Percentiles rank a stretch among this genome's conserved stretches.
These are phyloP conservation scores for Penicillium sclerotiorum DNA, from an alignment of 2,329 filamentous ascomycete species.

Conservation along the genomic window DNA sequence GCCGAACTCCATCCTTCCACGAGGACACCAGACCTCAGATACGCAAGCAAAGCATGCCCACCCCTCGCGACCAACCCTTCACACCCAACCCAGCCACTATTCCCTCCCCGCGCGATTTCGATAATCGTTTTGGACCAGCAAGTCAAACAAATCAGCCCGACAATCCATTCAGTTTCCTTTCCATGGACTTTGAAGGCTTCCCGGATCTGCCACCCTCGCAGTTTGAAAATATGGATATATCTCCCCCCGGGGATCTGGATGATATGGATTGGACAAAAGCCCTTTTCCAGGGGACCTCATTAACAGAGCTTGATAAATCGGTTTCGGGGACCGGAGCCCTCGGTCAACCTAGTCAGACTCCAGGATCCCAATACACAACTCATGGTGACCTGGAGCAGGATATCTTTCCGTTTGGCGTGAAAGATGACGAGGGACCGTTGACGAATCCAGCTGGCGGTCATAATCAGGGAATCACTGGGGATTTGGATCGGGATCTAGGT, in stretches of 20 bases:
- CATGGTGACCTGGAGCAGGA: neutral
- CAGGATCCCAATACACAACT: neutral
- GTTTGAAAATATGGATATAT: constrained; percentile 7
- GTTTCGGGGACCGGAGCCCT: constrained; percentile 7
- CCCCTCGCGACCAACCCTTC: neutral
- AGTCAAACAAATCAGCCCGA: constrained; percentile 9
- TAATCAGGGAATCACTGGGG: constrained; percentile 35
- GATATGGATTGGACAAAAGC: constrained; percentile 35
- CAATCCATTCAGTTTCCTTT: constrained; percentile 26
- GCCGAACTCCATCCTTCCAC: neutral
- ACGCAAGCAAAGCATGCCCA: constrained; percentile 4
- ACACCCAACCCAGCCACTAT: constrained; percentile 11
- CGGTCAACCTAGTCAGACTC: neutral
- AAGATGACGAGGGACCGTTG: constrained; percentile 4
- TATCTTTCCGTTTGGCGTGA: constrained; percentile 9
- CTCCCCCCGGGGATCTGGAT: constrained; percentile 24
- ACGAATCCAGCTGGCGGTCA: constrained; percentile 15
- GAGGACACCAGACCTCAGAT: constrained; percentile 8
- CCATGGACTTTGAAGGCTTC: constrained; percentile 30
- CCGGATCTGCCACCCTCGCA: constrained; percentile 16
- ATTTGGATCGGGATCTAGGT: constrained; percentile 42
- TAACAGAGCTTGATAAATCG: constrained; percentile 13
- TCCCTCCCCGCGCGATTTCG: constrained; percentile 29
- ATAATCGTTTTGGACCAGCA: constrained; percentile 24
- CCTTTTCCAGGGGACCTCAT: constrained; percentile 27